These are phyloP conservation scores for Acephala macrosclerotiorum DNA, from an alignment of 2,329 filamentous ascomycete genomes.

Conservation along the genomic window DNA sequence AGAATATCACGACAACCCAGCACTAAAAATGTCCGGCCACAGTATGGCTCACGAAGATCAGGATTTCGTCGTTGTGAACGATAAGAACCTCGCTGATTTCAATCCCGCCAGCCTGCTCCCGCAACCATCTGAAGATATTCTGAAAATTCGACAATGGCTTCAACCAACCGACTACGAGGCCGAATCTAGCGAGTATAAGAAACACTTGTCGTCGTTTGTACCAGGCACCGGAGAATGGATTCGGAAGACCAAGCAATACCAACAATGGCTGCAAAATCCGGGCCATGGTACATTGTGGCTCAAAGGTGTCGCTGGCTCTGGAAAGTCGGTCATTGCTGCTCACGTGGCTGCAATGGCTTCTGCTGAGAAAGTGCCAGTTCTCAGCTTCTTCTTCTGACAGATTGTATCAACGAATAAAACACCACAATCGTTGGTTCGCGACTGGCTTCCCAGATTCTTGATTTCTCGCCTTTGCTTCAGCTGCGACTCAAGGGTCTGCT, in stretches of 20 bases:
- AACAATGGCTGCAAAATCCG: conserved; percentile 32
- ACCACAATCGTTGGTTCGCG: conserved; percentile 41
- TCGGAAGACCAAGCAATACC: conserved; percentile 26
- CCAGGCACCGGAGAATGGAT: conserved; percentile 29
- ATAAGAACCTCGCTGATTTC: conserved; percentile 22
- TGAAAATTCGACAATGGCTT: conserved; percentile 28
- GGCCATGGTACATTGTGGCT: conserved; percentile 54
- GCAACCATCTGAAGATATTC: conserved; percentile 19
- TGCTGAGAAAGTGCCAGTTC: conserved; percentile 32
- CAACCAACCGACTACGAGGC: conserved; percentile 27
- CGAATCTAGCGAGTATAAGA: conserved; percentile 29
- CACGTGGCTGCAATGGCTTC: background rate
- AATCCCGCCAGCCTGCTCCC: conserved; percentile 19
- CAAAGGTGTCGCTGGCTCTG: conserved; percentile 52
- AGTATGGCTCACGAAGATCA: conserved; percentile 11
- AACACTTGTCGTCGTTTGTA: conserved; percentile 25
- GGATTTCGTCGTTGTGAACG: conserved; percentile 18
- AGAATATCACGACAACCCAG: background rate
- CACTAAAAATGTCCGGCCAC: background rate
- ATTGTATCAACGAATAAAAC: conserved; percentile 45
- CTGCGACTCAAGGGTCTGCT: background rate
- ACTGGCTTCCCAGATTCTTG: conserved; percentile 46
- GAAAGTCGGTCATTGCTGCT: conserved; percentile 51
- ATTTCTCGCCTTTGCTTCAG: conserved; percentile 30
- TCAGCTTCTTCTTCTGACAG: conserved; percentile 49